phyloP scores from a whole-genome alignment of 1,139 yeast genomes.

The Sugiyamaella castrensis region DNA sequence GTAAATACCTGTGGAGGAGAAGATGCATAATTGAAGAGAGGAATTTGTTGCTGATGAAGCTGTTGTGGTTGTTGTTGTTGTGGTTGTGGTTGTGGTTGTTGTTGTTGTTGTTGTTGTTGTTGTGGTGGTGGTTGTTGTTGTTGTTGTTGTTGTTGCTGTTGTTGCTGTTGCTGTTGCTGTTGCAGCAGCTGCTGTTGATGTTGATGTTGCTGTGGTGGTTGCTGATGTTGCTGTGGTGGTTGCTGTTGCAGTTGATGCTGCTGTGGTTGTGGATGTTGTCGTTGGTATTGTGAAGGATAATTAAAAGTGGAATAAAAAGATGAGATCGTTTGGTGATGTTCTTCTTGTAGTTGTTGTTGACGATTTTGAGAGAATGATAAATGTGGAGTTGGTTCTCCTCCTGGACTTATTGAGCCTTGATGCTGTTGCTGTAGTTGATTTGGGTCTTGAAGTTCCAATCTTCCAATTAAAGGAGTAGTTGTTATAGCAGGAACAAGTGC shows the following conservation, averaged over 20 bases:
- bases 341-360: no score
- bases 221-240: no score
- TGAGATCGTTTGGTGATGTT: no score
- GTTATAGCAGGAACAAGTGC: conserved; percentile 32
- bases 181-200: conserved; percentile 7
- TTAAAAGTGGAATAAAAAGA: no score
- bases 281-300: not conserved
- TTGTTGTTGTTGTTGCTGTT: conserved; percentile 1
- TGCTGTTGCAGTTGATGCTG: conserved; percentile 6
- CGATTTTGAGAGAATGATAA: no score
- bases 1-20: not conserved
- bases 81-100: not conserved
- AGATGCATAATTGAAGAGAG: not conserved
- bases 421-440: no score
- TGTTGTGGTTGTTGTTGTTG: conserved; percentile 1
- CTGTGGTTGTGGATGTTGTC: not conserved
- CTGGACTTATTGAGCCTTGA: no score
- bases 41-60: not conserved
- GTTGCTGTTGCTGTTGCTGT: conserved; percentile 5
- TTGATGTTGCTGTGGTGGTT: no score
- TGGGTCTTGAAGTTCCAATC: no score
- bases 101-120: not conserved
- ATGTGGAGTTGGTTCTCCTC: no score
- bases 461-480: conserved; percentile 23
- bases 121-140: conserved; percentile 2